Base-by-base conservation (phyloP, 352 stramenopile genomes). In the Pythium utonaiense region DNA sequence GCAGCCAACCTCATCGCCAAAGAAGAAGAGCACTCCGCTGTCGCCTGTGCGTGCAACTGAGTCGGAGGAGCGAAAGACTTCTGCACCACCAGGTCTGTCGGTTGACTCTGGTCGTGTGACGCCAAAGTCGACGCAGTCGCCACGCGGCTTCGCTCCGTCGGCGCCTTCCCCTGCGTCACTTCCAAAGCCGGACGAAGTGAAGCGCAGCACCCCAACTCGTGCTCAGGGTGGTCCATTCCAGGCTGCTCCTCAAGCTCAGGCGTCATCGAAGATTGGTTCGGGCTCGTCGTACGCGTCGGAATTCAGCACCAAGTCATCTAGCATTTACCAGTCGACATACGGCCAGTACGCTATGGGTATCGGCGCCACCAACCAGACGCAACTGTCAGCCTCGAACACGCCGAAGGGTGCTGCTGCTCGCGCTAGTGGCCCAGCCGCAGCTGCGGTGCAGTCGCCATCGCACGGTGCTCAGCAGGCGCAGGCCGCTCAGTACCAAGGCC, bases 301-400 rank as follows among this genome's bases (percentile, higher is more conserved):
- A 16, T 89, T 89, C 40, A 69, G 66, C 28, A 45, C 65, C 16
- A 86, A 83, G 54, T 69, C 73, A n/a, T 64, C 73, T 28, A 77
- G 74, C 31, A 54, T 95, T 42, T 95, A 95, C 63, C 86, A 90
- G 60, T 53, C 82, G 22, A 78, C 80, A 4, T 95, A 93, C 66
- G 75, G 77, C 38, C 83, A 95, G 64, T 95, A 95, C 73, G 73
- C 78, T 41, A 92, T 95, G 73, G 82, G 87, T 60, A 70, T 95
- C 61, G 75, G 77, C 17, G 61, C 73, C 17, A 68, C 60, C 25
- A 72, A 72, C 41, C 70, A 78, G 31, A 53, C 70, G 21, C 78
- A 54, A 34, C 41, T 63, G 3, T 60, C 53, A 6, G 25, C 62
- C 21, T 80, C 78, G 3, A 81, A 70, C 62, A 91, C 82, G 2